Conservation (phyloP, 768 basidiomycete genomes). For the Lactifluus echinatus region DNA sequence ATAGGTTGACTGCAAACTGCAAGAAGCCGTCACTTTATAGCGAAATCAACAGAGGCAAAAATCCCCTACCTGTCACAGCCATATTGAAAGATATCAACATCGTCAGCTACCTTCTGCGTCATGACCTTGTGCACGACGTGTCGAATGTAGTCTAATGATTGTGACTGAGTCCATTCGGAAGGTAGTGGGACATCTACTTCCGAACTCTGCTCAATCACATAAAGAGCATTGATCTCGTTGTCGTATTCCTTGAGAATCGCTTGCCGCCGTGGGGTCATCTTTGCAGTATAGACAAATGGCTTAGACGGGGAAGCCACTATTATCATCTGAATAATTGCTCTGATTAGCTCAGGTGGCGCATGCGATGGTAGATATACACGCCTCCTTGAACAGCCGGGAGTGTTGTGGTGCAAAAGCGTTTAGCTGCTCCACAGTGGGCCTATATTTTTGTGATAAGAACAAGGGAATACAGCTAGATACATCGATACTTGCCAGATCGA, state of each 20-base stretch:
- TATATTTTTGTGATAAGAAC: constrained; percentile 14
- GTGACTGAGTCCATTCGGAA: constrained; percentile 21
- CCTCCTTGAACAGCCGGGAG: constrained; percentile 41
- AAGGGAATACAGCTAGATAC: not conserved
- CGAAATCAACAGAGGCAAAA: not conserved
- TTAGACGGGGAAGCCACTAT: constrained; percentile 31
- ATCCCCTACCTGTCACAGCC: constrained; percentile 35
- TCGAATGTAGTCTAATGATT: constrained; percentile 28
- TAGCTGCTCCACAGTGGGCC: constrained; percentile 34
- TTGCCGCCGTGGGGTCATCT: constrained; percentile 33
- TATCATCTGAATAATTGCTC: constrained; percentile 32
- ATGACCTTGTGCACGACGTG: constrained; percentile 30
- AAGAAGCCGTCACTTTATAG: not conserved
- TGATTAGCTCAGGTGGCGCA: not conserved
- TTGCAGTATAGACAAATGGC: constrained; percentile 37
- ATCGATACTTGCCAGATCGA: constrained; percentile 11
- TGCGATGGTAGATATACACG: constrained; percentile 10
- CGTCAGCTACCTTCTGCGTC: constrained; percentile 23
- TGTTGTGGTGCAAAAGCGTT: constrained; percentile 37
- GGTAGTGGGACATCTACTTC: constrained; percentile 26
- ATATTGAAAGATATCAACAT: constrained; percentile 32
- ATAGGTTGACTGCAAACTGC: constrained; percentile 24
- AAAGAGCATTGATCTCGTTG: constrained; percentile 34
- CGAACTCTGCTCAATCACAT: constrained; percentile 29
- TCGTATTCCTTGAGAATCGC: constrained; percentile 32